Base-by-base conservation (phyloP, 805 yeast genomes). In the Vanderwaltozyma polyspora region DNA sequence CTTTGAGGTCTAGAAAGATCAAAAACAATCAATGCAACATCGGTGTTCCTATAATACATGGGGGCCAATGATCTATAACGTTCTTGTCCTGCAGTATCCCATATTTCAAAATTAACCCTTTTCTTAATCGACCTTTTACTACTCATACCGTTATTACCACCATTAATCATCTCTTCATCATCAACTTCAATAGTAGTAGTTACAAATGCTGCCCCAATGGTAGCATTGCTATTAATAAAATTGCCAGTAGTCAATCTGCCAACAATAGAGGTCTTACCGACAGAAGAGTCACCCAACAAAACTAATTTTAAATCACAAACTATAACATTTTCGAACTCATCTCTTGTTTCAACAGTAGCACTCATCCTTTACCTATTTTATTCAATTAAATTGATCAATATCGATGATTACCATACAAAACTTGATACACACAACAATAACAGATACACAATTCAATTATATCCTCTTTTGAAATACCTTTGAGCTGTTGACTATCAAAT, bases 51-150 rank as follows among this genome's bases (percentile, higher is more conserved):
- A 55, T 81, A 81, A 58, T 81, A 81, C 86, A 81, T 81, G 21
- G 89, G 86, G 4, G 89, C 83, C 43, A 81, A 61, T 0, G 84
- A 74, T 42, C 79, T 69, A 49, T 80, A 81, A 36, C 93, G 60
- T 48, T 81, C 91, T 54, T 81, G 91, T 6, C 93, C 91, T 0
- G 89, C 87, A 2, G 89, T 80, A 51, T 81, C 93, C 93, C 91
- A 81, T 34, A 81, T 79, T 51, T 81, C 91, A 44, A 79, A 72
- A 52, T 79, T 79, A 28, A 80, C 70, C 1, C 75, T 72, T 12
- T 72, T 68, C n/a, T n/a, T n/a, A n/a, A n/a, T n/a, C n/a, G n/a
- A n/a, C n/a, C n/a, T n/a, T n/a, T n/a, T n/a, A n/a, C n/a, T n/a
- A 22, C 52, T 45, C 4, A 25, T 29, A 2, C 41, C 34, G 28